phyloP scores from a whole-genome alignment of 2,329 filamentous ascomycete species.

The Phoma sp. region DNA sequence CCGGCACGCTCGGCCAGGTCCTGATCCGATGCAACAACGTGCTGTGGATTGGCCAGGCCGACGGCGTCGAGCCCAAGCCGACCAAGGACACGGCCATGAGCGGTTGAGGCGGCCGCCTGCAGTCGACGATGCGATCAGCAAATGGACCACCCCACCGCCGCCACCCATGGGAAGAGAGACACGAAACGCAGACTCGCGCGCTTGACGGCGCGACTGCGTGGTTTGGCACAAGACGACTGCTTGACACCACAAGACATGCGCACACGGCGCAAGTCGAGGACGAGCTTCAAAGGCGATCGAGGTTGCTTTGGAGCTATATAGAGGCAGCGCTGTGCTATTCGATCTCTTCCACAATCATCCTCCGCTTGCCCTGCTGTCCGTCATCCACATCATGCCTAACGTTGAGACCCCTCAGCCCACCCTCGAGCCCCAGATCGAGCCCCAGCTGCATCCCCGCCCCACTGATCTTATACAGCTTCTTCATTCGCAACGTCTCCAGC shows the following conservation, averaged over 20 bases:
- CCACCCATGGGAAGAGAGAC: constrained; percentile 2
- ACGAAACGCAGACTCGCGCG: constrained; percentile 5
- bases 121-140: background rate
- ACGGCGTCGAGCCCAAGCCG: constrained; percentile 54
- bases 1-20: constrained; percentile 86
- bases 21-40: constrained; percentile 98
- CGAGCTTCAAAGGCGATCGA: background rate
- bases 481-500: constrained; percentile 67
- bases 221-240: constrained; percentile 7
- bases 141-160: background rate
- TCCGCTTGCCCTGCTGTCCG: constrained; percentile 40
- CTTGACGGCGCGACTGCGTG: constrained; percentile 2
- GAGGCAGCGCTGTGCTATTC: constrained; percentile 53
- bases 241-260: background rate
- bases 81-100: constrained; percentile 51
- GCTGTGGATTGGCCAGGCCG: constrained; percentile 79
- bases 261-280: constrained; percentile 1
- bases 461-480: constrained; percentile 55
- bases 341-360: constrained; percentile 63
- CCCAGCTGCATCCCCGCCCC: constrained; percentile 32
- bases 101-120: constrained; percentile 37
- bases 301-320: constrained; percentile 2
- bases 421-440: constrained; percentile 41
- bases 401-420: constrained; percentile 55
- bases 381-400: constrained; percentile 43